Evolutionary conservation across 371 early-diverging fungal genomes (phyloP), one percentile per base, ranked within the genome.

Genomic region (Lichtheimia ornata): DNA sequence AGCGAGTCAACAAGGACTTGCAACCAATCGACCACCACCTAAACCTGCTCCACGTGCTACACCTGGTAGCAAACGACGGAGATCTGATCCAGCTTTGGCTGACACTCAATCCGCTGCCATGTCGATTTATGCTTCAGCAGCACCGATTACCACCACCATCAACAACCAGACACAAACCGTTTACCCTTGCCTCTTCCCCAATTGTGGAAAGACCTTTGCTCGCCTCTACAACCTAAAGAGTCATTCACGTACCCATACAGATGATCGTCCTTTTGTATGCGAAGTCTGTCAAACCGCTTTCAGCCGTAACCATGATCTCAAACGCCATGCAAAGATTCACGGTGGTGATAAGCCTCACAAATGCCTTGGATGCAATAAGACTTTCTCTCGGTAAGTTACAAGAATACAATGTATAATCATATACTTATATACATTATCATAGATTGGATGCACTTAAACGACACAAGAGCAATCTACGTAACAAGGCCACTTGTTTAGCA

Each of bases 271-370:
- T 1, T 94, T 90, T 79, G 79, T 85, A 5, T 94, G 95, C 64
- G 69, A 70, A 35, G 75, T 81, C 2, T 94, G 95, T 67, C 65
- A 79, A 41, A 84, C 88, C 49, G 87, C 92, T 1, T 94, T 94
- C 63, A 83, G 92, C 59, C 82, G 95, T 42, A 92, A 94, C 62
- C 94, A 94, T 62, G 95, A 94, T 67, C 70, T 94, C 45, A 94
- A 94, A 60, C 77, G 95, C 13, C 95, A 94, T 63, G 81, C 87
- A 58, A 90, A 91, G 69, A 93, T 92, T 41, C 95, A 94, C 64
- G 87, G 84, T n/a, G 93, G 93, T 12, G 80, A 87, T 41, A 94
- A 93, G 63, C 92, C 93, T 6, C 91, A 92, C 72, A 82, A 82
- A 59, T 94, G 95, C 64, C 71, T 74, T 24, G 88, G 90, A 17